These are phyloP conservation scores for Handroanthus guayacan DNA, from an alignment of 257 asterid species.

Conservation along the genomic window DNA sequence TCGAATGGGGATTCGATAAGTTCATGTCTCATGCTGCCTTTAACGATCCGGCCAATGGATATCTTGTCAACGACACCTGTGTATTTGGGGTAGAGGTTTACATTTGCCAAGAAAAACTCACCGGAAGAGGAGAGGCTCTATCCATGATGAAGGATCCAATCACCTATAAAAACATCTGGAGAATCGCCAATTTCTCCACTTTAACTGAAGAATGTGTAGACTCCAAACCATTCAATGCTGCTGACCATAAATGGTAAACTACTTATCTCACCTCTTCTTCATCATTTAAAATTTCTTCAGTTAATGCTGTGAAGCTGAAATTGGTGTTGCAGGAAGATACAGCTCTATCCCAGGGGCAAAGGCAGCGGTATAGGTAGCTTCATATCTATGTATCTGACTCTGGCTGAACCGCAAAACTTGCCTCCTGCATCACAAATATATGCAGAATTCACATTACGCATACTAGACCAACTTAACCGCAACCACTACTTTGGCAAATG, in stretches of 20 bases:
- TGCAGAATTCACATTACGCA: slow-evolving; percentile 61
- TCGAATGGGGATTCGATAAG: slow-evolving; percentile 64
- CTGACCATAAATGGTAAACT: slow-evolving; percentile 56
- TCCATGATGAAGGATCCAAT: slow-evolving; percentile 64
- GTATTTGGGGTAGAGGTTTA: slow-evolving; percentile 75
- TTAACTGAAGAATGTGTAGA: slow-evolving; percentile 45
- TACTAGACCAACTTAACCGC: slow-evolving; percentile 54
- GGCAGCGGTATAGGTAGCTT: slow-evolving; percentile 58
- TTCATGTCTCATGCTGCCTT: slow-evolving; percentile 57
- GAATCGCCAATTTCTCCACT: slow-evolving; percentile 43
- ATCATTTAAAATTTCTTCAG: background rate
- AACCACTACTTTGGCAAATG: slow-evolving; percentile 56
- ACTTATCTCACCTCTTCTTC: background rate
- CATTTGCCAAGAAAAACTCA: slow-evolving; percentile 48
- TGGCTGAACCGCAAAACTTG: slow-evolving; percentile 59
- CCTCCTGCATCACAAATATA: slow-evolving; percentile 51
- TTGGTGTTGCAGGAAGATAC: slow-evolving; percentile 61
- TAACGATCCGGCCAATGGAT: slow-evolving; percentile 60
- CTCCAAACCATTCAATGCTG: slow-evolving; percentile 60
- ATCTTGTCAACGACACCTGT: slow-evolving; percentile 56
- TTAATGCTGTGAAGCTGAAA: background rate
- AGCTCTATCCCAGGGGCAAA: slow-evolving; percentile 63
- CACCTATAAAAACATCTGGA: slow-evolving; percentile 52
- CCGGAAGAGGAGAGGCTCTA: slow-evolving; percentile 57
- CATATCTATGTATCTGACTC: slow-evolving; percentile 60